Evolutionary conservation across 139 green algal genomes (phyloP).

Genomic region (Nannochloris sp.): DNA sequence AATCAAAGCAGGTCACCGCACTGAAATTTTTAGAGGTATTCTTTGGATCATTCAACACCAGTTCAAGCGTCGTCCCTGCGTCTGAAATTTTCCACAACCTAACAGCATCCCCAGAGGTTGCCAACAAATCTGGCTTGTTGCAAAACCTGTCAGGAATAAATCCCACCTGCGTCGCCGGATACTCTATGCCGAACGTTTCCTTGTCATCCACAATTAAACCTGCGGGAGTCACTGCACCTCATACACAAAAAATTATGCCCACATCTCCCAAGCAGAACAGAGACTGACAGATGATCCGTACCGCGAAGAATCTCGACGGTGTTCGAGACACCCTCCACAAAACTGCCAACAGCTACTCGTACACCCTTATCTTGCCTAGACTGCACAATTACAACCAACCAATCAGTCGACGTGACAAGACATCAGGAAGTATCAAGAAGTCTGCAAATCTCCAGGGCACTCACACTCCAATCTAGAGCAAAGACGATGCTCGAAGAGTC

Average conservation of each 20-base stretch:
- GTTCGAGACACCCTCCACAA: slow-evolving; percentile 85
- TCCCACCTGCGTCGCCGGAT: slow-evolving; percentile 89
- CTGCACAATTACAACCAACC: slow-evolving; percentile 31
- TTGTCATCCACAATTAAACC: slow-evolving; percentile 48
- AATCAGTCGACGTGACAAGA: neutral
- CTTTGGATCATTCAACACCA: slow-evolving; percentile 53
- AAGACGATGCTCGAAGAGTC: slow-evolving; percentile 70
- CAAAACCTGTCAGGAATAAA: slow-evolving; percentile 72
- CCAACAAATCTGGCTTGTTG: slow-evolving; percentile 74
- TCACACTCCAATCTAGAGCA: slow-evolving; percentile 91
- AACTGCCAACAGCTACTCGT: slow-evolving; percentile 82
- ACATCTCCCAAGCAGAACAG: too few species aligned
- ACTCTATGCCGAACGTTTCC: slow-evolving; percentile 77
- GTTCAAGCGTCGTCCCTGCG: slow-evolving; percentile 60
- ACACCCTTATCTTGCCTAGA: slow-evolving; percentile 76
- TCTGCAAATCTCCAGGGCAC: slow-evolving; percentile 15
- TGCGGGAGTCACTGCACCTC: too few species aligned
- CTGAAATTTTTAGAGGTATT: slow-evolving; percentile 32
- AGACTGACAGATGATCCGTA: slow-evolving; percentile 37
- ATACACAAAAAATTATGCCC: too few species aligned
- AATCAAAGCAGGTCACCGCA: slow-evolving; percentile 96
- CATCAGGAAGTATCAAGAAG: neutral
- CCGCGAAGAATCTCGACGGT: slow-evolving; percentile 76
- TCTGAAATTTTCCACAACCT: slow-evolving; percentile 79
- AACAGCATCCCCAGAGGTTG: slow-evolving; percentile 83